These are phyloP conservation scores for Polyplosphaeria fusca DNA, from an alignment of 495 filamentous ascomycete genomes.

Conservation along the genomic window DNA sequence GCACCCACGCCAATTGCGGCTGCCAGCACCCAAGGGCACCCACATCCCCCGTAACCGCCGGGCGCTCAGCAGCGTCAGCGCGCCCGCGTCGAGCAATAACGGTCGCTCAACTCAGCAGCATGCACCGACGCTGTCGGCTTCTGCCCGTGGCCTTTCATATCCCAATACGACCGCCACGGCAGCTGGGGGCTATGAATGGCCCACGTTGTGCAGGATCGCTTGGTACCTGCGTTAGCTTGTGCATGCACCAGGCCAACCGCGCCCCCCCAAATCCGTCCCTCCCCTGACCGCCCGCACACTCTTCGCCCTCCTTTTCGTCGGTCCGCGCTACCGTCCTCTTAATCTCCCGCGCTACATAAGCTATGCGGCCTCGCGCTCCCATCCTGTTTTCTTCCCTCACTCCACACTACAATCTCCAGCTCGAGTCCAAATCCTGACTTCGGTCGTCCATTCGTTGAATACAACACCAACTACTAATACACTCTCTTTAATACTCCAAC, in stretches of 20 bases:
- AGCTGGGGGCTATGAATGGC: slow-evolving; percentile 13
- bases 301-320: slow-evolving; percentile 13
- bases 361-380: not conserved
- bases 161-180: slow-evolving; percentile 17
- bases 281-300: slow-evolving; percentile 11
- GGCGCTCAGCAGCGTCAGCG: slow-evolving; percentile 12
- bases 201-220: slow-evolving; percentile 22
- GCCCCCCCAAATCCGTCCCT: not conserved
- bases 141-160: slow-evolving; percentile 9
- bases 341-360: slow-evolving; percentile 34
- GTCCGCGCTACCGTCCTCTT: slow-evolving; percentile 26
- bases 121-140: not conserved
- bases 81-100: slow-evolving; percentile 4
- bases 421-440: slow-evolving; percentile 29
- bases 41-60: slow-evolving; percentile 17
- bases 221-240: slow-evolving; percentile 27
- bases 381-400: slow-evolving; percentile 13
- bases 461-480: slow-evolving; percentile 29
- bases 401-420: slow-evolving; percentile 28
- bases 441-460: slow-evolving; percentile 35
- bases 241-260: slow-evolving; percentile 10
- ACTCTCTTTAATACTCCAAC: slow-evolving; percentile 25
- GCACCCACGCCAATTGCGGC: not conserved
- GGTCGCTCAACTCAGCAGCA: slow-evolving; percentile 17
- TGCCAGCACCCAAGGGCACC: not conserved